Base-by-base conservation (phyloP, 2,329 filamentous ascomycete genomes). In the Cryphonectria japonica region DNA sequence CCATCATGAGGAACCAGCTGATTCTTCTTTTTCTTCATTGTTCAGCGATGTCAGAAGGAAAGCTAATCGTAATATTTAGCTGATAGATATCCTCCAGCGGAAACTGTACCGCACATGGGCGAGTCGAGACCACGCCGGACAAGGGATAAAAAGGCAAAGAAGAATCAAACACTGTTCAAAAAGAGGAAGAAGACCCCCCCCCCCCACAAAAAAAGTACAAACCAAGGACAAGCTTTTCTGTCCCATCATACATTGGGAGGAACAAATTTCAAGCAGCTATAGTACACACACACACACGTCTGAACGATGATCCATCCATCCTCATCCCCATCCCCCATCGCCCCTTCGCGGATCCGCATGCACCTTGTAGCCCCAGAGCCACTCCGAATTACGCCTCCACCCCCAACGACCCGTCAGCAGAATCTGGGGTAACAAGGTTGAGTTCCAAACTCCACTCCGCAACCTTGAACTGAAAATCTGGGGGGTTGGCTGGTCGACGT, bases 381-480 rank as follows among this genome's bases (percentile, higher is more conserved):
- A 57, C 26, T 29, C 52, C 26, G 2, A 50, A 4, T 13, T 43
- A 14, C 13, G 3, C 19, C 7, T 9, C 46, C 22, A 2, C 46
- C 19, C 19, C 6, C 19, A 50, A n/a, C 22, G 22, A 16, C 3
- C 32, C 64, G 29, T 37, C 22, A 52, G 46, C 64, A 66, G 37
- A 32, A 66, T 39, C 64, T 37, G 64, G 64, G 64, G 64, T 66
- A 66, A 52, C 19, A 32, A 54, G 63, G 16, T 66, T 37, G 26
- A 59, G 54, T 8, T 32, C 26, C 26, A 32, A 9, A 50, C 29
- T 34, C 54, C 14, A 16, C 54, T 29, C 54, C 14, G 19, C 13
- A 59, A 11, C 2, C 32, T 26, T n/a, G 46, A 50, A 16, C 26
- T 57, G 32, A 14, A 37, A 54, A n/a, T 22, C 64, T 39, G 64